Percentiles rank a stretch among this genome's conserved stretches.
Evolutionary conservation across 176 grass and related monocot species (phyloP).

Genomic region (Eragrostis nindensis): DNA sequence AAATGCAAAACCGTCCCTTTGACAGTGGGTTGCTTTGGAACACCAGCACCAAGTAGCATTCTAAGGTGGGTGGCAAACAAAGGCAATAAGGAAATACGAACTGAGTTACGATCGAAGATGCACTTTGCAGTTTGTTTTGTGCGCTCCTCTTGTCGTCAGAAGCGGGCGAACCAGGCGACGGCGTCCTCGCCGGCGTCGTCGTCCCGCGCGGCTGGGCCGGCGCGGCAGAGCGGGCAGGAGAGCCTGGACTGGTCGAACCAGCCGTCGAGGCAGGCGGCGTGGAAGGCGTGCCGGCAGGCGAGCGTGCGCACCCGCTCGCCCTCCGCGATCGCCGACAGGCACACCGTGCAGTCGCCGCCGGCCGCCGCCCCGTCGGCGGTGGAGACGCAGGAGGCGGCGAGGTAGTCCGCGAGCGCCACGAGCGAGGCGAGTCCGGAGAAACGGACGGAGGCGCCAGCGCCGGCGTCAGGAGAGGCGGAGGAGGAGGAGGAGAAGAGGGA

Average conservation of each 20-base stretch:
- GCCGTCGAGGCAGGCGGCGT: slow-evolving; percentile 30
- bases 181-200: not conserved
- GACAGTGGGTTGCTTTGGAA: no score
- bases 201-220: not conserved
- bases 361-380: not conserved
- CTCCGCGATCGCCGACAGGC: slow-evolving; percentile 20
- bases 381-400: not conserved
- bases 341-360: slow-evolving; percentile 15
- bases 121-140: not conserved
- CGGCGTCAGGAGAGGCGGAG: not conserved
- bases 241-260: slow-evolving; percentile 24
- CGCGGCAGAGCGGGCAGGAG: slow-evolving; percentile 34
- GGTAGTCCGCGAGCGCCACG: slow-evolving; percentile 2
- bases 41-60: no score
- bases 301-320: slow-evolving; percentile 24
- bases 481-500: not conserved
- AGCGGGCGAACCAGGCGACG: slow-evolving; percentile 1
- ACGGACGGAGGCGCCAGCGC: not conserved
- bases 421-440: not conserved
- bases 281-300: slow-evolving; percentile 28
- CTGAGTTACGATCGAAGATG: no score
- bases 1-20: no score
- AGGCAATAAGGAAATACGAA: no score
- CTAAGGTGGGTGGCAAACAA: no score
- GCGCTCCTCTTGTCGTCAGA: no score